Percentiles rank a stretch among this genome's conserved stretches.
Evolutionary conservation across 768 basidiomycete genomes (phyloP).

Genomic region (Boletus reticulatus): DNA sequence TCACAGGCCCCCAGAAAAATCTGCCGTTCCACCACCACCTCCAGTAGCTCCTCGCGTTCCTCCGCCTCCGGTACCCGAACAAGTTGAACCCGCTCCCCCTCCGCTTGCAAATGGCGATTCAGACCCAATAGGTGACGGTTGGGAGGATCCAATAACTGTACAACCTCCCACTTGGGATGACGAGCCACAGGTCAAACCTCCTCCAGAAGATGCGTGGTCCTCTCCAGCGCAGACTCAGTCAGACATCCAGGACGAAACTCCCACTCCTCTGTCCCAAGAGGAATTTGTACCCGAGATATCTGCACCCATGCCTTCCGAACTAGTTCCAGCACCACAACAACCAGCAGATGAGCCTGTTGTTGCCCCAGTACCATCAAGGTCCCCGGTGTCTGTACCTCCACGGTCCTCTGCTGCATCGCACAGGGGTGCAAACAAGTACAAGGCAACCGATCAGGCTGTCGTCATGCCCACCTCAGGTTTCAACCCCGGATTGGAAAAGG

Average conservation of each 20-base stretch:
- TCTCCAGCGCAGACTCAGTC: constrained; percentile 31
- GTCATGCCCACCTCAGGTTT: constrained; percentile 72
- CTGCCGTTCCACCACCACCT: constrained; percentile 40
- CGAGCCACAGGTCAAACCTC: constrained; percentile 46
- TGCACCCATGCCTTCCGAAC: constrained; percentile 20
- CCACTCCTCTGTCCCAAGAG: constrained; percentile 25
- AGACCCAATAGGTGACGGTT: constrained; percentile 41
- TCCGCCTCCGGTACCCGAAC: constrained; percentile 20
- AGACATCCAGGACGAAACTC: constrained; percentile 19
- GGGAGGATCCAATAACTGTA: constrained; percentile 75
- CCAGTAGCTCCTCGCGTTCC: constrained; percentile 18
- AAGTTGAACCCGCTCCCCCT: constrained; percentile 26
- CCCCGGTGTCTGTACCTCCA: constrained; percentile 46
- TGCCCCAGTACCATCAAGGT: constrained; percentile 35
- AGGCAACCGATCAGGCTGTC: constrained; percentile 74
- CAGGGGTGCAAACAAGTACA: constrained; percentile 61
- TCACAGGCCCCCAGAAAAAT: constrained; percentile 65
- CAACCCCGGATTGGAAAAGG: constrained; percentile 61
- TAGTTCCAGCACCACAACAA: constrained; percentile 11
- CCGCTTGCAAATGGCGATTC: constrained; percentile 31
- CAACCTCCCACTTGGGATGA: constrained; percentile 73
- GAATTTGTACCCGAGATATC: constrained; percentile 30
- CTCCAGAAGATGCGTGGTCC: constrained; percentile 31
- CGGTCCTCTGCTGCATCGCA: constrained; percentile 55
- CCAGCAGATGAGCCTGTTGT: constrained; percentile 27